Conservation (phyloP, 352 stramenopile genomes). For the Globisporangium okanoganense region DNA sequence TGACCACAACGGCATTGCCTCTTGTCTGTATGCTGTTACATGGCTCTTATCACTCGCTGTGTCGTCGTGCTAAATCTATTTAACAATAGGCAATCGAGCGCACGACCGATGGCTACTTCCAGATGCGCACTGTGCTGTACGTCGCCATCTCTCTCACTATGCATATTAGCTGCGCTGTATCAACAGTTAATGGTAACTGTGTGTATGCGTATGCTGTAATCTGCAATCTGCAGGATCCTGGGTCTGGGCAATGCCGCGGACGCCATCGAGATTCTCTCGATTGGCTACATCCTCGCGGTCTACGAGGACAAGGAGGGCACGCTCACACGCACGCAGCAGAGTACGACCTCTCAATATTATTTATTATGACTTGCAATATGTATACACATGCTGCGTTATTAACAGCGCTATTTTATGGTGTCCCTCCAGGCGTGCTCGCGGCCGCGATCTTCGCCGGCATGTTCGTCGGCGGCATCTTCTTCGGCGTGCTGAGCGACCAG, state of each 20-base stretch:
- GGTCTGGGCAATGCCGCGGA: conserved; percentile 85
- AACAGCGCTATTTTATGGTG: not conserved
- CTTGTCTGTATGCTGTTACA: not conserved
- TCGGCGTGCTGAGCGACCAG: conserved; percentile 69
- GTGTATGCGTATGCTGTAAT: not conserved
- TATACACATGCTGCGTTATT: not conserved
- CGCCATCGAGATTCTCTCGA: conserved; percentile 89
- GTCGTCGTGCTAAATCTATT: not conserved
- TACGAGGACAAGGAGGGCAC: conserved; percentile 71
- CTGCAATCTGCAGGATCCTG: conserved; percentile 42
- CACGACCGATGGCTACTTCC: conserved; percentile 61
- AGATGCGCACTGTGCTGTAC: conserved; percentile 63
- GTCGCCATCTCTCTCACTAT: conserved; percentile 7
- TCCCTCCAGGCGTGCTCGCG: conserved; percentile 56
- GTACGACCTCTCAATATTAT: conserved; percentile 24
- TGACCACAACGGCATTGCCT: too few relatives aligned
- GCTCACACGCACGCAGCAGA: conserved; percentile 47
- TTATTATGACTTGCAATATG: not conserved
- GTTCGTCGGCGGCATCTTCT: conserved; percentile 82
- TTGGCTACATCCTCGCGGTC: conserved; percentile 88
- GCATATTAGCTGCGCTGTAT: not conserved
- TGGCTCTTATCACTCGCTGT: not conserved
- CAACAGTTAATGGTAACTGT: not conserved
- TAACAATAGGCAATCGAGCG: conserved; percentile 40
- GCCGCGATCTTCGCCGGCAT: conserved; percentile 89